Evolutionary conservation across 2,329 filamentous ascomycete genomes (phyloP).

Genomic region (Cercospora brassicicola): DNA sequence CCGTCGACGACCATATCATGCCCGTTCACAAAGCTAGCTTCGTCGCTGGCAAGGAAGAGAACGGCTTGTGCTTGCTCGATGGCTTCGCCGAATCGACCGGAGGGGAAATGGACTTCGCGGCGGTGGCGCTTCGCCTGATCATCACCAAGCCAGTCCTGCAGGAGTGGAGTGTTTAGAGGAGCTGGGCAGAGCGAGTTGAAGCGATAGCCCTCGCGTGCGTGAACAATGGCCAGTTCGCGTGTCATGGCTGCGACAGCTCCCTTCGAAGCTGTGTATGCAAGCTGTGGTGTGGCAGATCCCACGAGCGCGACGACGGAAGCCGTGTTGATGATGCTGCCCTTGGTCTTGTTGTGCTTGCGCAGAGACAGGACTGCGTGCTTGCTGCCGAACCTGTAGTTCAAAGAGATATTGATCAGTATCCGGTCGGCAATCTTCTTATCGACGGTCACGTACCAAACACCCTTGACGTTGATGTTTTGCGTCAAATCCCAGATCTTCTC

Average conservation of each 20-base stretch:
- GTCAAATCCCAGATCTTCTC: conserved; percentile 94
- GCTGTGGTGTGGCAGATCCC: conserved; percentile 81
- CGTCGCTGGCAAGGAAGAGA: conserved; percentile 81
- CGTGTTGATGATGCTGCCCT: conserved; percentile 86
- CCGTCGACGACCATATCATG: conserved; percentile 94
- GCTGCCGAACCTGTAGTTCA: conserved; percentile 62
- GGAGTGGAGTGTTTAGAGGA: conserved; percentile 84
- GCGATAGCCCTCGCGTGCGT: conserved; percentile 82
- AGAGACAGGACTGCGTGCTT: conserved; percentile 86
- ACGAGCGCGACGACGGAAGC: conserved; percentile 85
- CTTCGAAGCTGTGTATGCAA: conserved; percentile 92
- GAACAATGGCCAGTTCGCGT: conserved; percentile 85
- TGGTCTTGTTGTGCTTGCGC: conserved; percentile 74
- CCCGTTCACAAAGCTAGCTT: conserved; percentile 86
- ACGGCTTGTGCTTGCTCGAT: conserved; percentile 90
- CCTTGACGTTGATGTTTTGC: conserved; percentile 93
- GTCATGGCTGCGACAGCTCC: conserved; percentile 89
- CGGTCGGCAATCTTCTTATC: background rate
- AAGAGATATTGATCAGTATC: background rate
- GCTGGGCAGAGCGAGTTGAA: conserved; percentile 92
- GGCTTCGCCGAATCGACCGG: conserved; percentile 87
- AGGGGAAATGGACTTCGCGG: conserved; percentile 86
- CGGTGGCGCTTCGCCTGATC: conserved; percentile 77
- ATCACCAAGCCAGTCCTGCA: conserved; percentile 92
- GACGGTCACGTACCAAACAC: conserved; percentile 65